Evolutionary conservation across 2,329 filamentous ascomycete genomes (phyloP).

Genomic region (Phialophora macrospora): DNA sequence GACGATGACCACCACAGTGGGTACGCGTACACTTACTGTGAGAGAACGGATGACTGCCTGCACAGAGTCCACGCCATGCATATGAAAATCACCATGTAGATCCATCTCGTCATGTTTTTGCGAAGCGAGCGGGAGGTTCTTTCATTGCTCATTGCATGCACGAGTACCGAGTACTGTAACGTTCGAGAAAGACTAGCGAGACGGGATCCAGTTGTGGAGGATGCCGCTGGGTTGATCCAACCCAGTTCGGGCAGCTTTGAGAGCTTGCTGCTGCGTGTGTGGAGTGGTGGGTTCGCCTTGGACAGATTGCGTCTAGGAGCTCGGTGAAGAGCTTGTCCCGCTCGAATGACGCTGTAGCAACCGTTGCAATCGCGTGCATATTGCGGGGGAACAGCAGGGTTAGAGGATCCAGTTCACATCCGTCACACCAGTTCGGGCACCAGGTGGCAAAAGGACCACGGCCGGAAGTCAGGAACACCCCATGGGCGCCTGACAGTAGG

Average conservation of each 20-base stretch:
- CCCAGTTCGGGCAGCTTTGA: neutral
- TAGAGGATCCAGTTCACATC: too few relatives aligned
- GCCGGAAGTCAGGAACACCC: neutral
- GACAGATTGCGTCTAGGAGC: neutral
- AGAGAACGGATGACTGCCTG: neutral
- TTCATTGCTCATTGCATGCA: neutral
- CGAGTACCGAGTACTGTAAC: neutral
- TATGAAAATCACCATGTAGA: constrained; percentile 1
- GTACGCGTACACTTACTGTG: constrained; percentile 1
- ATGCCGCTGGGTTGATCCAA: neutral
- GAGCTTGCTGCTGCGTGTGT: neutral
- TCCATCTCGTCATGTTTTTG: neutral
- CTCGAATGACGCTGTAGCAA: neutral
- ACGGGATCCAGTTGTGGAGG: neutral
- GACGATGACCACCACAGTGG: neutral
- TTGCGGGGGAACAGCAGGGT: neutral
- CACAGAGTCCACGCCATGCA: neutral
- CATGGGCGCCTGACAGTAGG: neutral
- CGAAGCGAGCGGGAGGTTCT: constrained; percentile 1
- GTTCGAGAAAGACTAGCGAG: constrained; percentile 1
- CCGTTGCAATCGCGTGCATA: neutral
- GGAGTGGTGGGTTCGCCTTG: neutral
- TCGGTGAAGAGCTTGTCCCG: neutral
- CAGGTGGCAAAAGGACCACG: neutral
- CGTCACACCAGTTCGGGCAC: neutral